phyloP scores from a whole-genome alignment of 202 grass and related monocot genomes.

The Setaria viridis region DNA sequence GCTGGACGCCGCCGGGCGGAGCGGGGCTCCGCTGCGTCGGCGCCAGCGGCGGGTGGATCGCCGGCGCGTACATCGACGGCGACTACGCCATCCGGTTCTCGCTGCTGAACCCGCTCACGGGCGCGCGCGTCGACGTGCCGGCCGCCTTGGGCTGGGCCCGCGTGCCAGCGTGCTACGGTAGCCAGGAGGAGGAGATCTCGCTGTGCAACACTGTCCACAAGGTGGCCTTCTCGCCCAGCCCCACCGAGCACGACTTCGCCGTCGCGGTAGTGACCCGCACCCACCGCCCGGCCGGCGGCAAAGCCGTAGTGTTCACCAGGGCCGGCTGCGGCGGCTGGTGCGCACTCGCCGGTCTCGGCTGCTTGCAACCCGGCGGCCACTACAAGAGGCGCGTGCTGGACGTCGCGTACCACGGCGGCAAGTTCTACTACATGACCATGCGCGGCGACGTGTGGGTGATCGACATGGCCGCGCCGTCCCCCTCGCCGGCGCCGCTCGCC shows the following conservation, averaged over 20 bases:
- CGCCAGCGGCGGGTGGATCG: conserved; percentile 38
- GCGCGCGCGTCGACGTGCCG: neutral
- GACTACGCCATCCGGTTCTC: neutral
- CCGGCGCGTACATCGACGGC: neutral
- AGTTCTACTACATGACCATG: conserved; percentile 38
- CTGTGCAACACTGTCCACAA: neutral
- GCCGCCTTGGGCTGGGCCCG: neutral
- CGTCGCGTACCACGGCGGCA: conserved; percentile 28
- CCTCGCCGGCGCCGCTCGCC: neutral
- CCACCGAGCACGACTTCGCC: conserved; percentile 10
- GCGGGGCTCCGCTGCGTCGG: neutral
- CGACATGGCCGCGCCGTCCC: conserved; percentile 4
- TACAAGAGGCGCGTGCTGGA: neutral
- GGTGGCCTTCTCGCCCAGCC: conserved; percentile 36
- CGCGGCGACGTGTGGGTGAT: neutral
- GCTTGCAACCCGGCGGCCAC: neutral
- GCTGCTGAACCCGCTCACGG: conserved; percentile 32
- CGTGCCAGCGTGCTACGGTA: too few relatives aligned
- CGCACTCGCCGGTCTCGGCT: neutral
- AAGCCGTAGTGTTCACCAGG: neutral
- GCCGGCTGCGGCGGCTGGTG: neutral
- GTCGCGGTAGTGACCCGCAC: neutral
- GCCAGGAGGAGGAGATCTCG: neutral
- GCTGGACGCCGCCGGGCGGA: neutral
- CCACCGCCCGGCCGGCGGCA: neutral